These are phyloP conservation scores for Trichoderma sp. DNA, from an alignment of 2,329 filamentous ascomycete species.

Conservation along the genomic window DNA sequence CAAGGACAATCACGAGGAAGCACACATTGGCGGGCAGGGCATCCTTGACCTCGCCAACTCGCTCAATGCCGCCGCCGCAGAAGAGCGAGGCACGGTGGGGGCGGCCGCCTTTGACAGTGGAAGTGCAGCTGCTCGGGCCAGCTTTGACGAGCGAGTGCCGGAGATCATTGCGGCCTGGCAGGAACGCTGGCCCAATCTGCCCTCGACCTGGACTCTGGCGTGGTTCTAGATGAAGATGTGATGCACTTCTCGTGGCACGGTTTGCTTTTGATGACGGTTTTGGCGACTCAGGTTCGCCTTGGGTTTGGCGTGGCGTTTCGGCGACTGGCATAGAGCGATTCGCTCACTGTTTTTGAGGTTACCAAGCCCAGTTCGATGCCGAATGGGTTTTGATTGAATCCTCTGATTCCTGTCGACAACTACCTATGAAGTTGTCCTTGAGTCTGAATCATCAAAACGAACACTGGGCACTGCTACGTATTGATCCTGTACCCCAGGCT, in stretches of 20 bases:
- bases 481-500: neutral
- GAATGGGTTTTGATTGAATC: neutral
- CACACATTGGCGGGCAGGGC: conserved; percentile 82
- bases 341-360: neutral
- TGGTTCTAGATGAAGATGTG: conserved; percentile 69
- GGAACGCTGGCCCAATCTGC: conserved; percentile 88
- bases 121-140: conserved; percentile 65
- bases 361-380: neutral
- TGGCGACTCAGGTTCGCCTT: neutral
- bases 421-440: neutral
- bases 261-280: neutral
- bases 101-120: conserved; percentile 69
- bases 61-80: conserved; percentile 76
- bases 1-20: conserved; percentile 97
- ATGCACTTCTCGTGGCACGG: neutral
- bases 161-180: conserved; percentile 93
- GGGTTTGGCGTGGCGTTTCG: conserved; percentile 26
- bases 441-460: neutral
- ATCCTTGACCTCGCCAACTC: conserved; percentile 89
- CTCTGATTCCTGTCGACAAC: neutral
- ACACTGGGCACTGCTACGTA: neutral
- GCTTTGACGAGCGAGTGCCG: conserved; percentile 91
- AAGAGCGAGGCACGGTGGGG: conserved; percentile 72
- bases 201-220: conserved; percentile 89
- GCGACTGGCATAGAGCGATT: conserved; percentile 7